phyloP scores from a whole-genome alignment of 2,329 filamentous ascomycete genomes.

The Apiospora kogelbergensis region DNA sequence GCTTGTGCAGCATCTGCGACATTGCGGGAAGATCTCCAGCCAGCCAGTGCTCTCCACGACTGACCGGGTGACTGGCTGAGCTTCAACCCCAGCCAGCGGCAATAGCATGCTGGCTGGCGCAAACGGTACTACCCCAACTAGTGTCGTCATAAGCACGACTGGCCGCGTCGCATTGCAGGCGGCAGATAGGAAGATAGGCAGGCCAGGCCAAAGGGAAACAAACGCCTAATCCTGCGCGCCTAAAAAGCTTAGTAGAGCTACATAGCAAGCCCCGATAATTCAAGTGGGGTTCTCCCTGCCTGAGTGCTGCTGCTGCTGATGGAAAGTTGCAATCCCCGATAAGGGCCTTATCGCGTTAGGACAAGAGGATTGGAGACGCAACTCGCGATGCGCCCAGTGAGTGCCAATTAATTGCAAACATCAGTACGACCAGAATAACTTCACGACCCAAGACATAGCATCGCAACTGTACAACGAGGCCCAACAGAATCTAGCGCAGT shows the following conservation, averaged over 20 bases:
- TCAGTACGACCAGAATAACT: not conserved
- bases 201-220: not conserved
- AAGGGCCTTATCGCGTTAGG: not conserved
- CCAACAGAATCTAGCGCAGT: not conserved
- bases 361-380: not conserved
- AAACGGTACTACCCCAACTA: not conserved
- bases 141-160: conserved; percentile 1
- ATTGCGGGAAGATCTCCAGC: not conserved
- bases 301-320: not conserved
- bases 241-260: conserved; percentile 2
- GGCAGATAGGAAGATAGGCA: too few species aligned
- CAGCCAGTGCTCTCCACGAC: not conserved
- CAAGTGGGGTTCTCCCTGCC: not conserved
- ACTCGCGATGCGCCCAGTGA: not conserved
- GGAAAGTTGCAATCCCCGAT: not conserved
- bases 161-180: not conserved
- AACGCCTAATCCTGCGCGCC: not conserved
- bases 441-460: not conserved
- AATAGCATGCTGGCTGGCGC: not conserved
- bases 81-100: not conserved
- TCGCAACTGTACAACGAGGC: not conserved
- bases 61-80: not conserved
- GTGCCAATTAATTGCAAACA: not conserved
- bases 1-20: not conserved
- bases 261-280: not conserved